These are phyloP conservation scores for Schrenkiella parvula DNA, from an alignment of 345 rosid genomes.

Conservation along the genomic window DNA sequence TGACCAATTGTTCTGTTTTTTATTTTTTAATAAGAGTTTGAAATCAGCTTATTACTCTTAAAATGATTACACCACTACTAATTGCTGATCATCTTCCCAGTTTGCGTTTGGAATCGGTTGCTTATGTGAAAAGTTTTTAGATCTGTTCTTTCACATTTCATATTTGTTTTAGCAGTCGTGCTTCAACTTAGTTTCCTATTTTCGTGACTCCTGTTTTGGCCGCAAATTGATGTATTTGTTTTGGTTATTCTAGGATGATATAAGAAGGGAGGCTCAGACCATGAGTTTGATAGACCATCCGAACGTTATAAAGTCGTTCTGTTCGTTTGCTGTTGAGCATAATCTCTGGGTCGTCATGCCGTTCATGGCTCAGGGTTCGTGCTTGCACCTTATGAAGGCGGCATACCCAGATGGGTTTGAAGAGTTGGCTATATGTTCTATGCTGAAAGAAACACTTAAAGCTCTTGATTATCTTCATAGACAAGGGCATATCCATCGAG, in stretches of 20 bases:
- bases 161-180: not conserved
- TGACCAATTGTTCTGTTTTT: not conserved
- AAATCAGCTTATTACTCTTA: no score
- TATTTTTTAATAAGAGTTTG: no score
- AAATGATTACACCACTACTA: no score
- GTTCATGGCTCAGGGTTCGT: constrained; percentile 95
- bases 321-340: constrained; percentile 84
- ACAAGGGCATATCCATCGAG: constrained; percentile 97
- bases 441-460: constrained; percentile 74
- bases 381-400: constrained; percentile 90
- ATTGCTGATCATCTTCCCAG: not conserved
- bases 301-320: constrained; percentile 76
- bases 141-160: not conserved
- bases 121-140: not conserved
- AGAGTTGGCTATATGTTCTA: constrained; percentile 77
- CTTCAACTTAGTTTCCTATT: not conserved
- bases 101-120: not conserved
- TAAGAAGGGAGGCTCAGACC: constrained; percentile 92
- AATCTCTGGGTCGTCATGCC: constrained; percentile 98
- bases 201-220: not conserved
- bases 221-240: not conserved
- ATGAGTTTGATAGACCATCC: constrained; percentile 97
- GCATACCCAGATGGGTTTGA: constrained; percentile 94
- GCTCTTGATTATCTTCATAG: constrained; percentile 97
- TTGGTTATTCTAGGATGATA: constrained; percentile 60